phyloP scores from a whole-genome alignment of 495 filamentous ascomycete species.

The Baudoinia panamericana region DNA sequence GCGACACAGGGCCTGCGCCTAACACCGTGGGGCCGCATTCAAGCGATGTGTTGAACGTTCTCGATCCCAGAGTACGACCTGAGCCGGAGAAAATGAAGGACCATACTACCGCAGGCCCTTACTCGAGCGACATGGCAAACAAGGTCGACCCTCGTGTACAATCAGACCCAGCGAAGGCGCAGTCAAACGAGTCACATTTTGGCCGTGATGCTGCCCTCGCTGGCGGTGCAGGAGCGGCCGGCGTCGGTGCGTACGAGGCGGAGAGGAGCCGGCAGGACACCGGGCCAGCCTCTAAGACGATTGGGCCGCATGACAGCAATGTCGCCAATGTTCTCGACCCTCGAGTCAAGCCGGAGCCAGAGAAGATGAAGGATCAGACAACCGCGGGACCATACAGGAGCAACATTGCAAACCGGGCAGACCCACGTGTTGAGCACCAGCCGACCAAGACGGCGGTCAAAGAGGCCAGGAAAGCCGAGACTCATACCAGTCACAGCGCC shows the following conservation, averaged over 20 bases:
- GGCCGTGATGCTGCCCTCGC: slow-evolving; percentile 22
- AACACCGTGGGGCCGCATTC: slow-evolving; percentile 20
- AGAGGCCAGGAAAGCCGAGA: slow-evolving; percentile 20
- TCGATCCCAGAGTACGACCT: slow-evolving; percentile 23
- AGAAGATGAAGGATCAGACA: slow-evolving; percentile 20
- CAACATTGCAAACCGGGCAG: slow-evolving; percentile 20
- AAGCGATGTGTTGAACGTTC: slow-evolving; percentile 19
- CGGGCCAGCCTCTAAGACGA: neutral
- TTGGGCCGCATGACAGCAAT: neutral
- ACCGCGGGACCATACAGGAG: slow-evolving; percentile 21
- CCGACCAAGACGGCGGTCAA: too few relatives aligned
- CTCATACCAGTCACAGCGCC: slow-evolving; percentile 18
- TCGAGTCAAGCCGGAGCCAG: slow-evolving; percentile 21
- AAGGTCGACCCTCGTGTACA: too few relatives aligned
- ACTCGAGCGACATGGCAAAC: too few relatives aligned
- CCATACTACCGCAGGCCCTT: too few relatives aligned
- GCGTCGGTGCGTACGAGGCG: slow-evolving; percentile 11
- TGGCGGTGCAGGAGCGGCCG: slow-evolving; percentile 17
- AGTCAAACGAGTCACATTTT: slow-evolving; percentile 24
- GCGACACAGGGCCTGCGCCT: neutral
- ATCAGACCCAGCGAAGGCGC: too few relatives aligned
- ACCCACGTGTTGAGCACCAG: slow-evolving; percentile 24
- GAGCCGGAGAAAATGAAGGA: slow-evolving; percentile 23
- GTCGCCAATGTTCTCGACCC: slow-evolving; percentile 22
- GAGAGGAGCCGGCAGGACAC: neutral